A percentile compares a stretch with the other conserved stretches of the same genome.
These are phyloP conservation scores for Oidiodendron maius DNA, from an alignment of 495 filamentous ascomycete species.

Conservation along the genomic window DNA sequence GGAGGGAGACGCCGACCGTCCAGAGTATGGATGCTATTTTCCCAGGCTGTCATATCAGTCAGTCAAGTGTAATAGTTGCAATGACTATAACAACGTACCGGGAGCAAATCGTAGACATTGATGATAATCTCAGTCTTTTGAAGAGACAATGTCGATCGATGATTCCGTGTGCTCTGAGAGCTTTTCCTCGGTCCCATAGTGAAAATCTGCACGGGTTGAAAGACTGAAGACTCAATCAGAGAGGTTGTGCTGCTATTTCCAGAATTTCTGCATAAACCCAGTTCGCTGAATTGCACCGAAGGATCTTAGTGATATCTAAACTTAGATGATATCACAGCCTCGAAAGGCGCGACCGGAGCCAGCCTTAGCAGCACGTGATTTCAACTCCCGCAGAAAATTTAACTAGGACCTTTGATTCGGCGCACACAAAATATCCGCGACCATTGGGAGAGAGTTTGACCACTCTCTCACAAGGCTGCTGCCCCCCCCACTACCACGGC, in stretches of 20 bases:
- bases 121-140: conserved; percentile 70
- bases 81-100: conserved; percentile 38
- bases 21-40: conserved; percentile 62
- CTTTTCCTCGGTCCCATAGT: too few species aligned
- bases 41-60: conserved; percentile 45
- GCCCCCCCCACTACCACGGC: conserved; percentile 39
- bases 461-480: conserved; percentile 19
- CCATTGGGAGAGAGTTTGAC: conserved; percentile 16
- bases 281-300: background rate
- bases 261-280: too few species aligned
- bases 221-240: too few species aligned
- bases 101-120: conserved; percentile 73
- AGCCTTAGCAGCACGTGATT: background rate
- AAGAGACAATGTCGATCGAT: conserved; percentile 51
- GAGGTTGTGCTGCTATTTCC: too few species aligned
- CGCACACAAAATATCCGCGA: conserved; percentile 15
- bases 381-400: background rate
- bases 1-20: conserved; percentile 62
- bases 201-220: too few species aligned
- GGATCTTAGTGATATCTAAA: too few species aligned
- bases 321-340: background rate
- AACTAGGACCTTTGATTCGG: conserved; percentile 5
- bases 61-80: background rate
- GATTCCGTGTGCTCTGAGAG: too few species aligned
- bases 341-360: too few species aligned